Evolutionary conservation across 352 stramenopile species (phyloP).

Genomic region (Thalassiosira mediterranea): DNA sequence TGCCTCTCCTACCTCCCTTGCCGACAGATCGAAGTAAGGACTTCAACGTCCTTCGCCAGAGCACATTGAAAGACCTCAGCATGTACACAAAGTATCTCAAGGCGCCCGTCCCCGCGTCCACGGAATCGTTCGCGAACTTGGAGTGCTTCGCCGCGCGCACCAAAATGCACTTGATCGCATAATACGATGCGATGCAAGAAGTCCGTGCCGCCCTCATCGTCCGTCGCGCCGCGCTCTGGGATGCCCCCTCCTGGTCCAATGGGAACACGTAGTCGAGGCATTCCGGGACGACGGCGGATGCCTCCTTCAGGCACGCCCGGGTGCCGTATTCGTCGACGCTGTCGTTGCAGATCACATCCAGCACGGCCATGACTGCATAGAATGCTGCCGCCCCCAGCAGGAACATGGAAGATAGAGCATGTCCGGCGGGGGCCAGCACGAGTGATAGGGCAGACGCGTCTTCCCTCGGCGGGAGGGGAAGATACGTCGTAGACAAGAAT

Average conservation of each 20-base stretch:
- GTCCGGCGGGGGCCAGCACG: conserved; percentile 33
- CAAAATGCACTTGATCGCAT: conserved; percentile 29
- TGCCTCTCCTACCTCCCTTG: background rate
- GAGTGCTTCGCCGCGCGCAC: conserved; percentile 31
- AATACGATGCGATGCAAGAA: conserved; percentile 31
- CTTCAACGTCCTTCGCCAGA: conserved; percentile 25
- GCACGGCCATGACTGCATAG: conserved; percentile 36
- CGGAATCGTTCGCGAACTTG: conserved; percentile 28
- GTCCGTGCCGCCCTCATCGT: conserved; percentile 24
- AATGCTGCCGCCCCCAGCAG: conserved; percentile 19
- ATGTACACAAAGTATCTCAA: conserved; percentile 50
- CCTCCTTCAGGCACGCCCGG: conserved; percentile 32
- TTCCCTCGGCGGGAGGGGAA: conserved; percentile 45
- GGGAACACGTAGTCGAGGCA: conserved; percentile 12
- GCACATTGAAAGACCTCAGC: conserved; percentile 28
- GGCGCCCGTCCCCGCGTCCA: conserved; percentile 31
- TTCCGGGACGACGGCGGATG: conserved; percentile 17
- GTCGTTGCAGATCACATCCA: conserved; percentile 53
- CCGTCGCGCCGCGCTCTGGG: conserved; percentile 10
- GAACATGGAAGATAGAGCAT: conserved; percentile 41
- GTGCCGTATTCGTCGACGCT: conserved; percentile 16
- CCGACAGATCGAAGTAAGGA: background rate
- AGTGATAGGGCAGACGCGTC: conserved; percentile 34
- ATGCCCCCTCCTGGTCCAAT: background rate
- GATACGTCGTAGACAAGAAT: conserved; percentile 34